Base-by-base conservation (phyloP, 202 grass and related monocot species). In the Musa balbisiana region DNA sequence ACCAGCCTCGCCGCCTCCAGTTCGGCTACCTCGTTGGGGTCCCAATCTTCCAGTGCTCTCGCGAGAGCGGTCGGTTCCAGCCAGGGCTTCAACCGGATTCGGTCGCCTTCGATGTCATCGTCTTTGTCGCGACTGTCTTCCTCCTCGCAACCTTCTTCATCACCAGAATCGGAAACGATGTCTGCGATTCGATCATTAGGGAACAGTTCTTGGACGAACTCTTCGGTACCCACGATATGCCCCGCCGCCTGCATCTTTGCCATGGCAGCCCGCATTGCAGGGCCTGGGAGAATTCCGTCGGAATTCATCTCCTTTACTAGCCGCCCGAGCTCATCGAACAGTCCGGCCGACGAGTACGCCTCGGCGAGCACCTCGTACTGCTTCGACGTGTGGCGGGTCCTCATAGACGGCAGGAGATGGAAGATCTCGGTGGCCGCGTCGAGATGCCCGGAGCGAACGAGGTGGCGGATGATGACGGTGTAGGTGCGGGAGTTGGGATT, bases 401-500 rank as follows among this genome's bases (percentile, higher is more conserved):
- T 89, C 82, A 93, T 79, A 53, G 79, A 87, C 11, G 88, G 88
- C 68, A 93, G 73, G 68, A 91, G 33, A 71, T 72, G 67, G 71
- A 93, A 93, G 68, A 97, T 76, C 23, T 91, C 80, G n/a, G 89
- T 71, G 52, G 86, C 90, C 49, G 81, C 50, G 55, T 89, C 86
- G 9, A 91, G 53, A 77, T 87, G 85, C 19, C 83, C 86, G 1
- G 77, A 82, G 67, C 80, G 56, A 21, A 84, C 79, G 79, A 97
- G 84, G 76, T 97, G 94, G 19, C 52, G 62, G 56, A 93, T 73
- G 72, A 91, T n/a, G 63, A 87, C 67, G 26, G 84, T 97, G 76
- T 97, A 97, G 67, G 90, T 98, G 43, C 90, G 85, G 12, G 83
- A 67, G 74, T 89, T 91, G 33, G 94, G 94, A 62, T 84, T 82